Percentiles rank a stretch among this genome's conserved stretches.
These are phyloP conservation scores for Dryadomyces sulphureus DNA, from an alignment of 2,329 filamentous ascomycete species.

Conservation along the genomic window DNA sequence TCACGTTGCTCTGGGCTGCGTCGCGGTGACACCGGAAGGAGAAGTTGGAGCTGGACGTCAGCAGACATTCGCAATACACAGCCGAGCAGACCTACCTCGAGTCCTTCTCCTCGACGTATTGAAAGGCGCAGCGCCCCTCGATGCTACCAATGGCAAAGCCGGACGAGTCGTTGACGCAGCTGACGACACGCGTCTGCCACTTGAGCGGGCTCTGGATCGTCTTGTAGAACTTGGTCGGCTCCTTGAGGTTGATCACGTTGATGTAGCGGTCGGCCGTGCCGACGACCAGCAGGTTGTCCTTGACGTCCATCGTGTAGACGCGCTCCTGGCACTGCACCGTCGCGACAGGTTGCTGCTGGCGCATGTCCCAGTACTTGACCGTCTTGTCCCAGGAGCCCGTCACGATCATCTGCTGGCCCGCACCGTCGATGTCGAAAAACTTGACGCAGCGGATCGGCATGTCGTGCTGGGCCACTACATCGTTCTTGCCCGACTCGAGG, in stretches of 20 bases:
- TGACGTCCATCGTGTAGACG: conserved; percentile 84
- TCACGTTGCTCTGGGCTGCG: conserved; percentile 55
- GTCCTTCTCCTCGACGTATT: conserved; percentile 97
- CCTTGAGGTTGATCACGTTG: conserved; percentile 81
- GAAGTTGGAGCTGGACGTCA: conserved; percentile 60
- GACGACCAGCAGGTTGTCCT: conserved; percentile 75
- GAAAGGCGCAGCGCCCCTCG: conserved; percentile 92
- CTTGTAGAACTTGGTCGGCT: conserved; percentile 89
- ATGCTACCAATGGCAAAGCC: conserved; percentile 95
- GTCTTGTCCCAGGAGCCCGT: conserved; percentile 90
- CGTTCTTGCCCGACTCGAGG: conserved; percentile 49
- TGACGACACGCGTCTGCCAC: conserved; percentile 93
- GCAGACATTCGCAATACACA: background rate
- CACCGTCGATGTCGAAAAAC: conserved; percentile 59
- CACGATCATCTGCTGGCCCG: conserved; percentile 65
- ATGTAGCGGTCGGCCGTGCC: conserved; percentile 93
- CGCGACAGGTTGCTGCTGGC: conserved; percentile 49
- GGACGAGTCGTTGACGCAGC: conserved; percentile 81
- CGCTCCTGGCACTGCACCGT: conserved; percentile 57
- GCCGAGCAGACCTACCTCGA: conserved; percentile 34
- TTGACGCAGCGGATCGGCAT: conserved; percentile 64
- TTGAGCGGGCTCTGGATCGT: conserved; percentile 90
- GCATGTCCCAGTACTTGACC: conserved; percentile 78
- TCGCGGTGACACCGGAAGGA: conserved; percentile 98
- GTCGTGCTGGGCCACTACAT: conserved; percentile 73